Conservation (phyloP, 2,329 filamentous ascomycete genomes). For the Colletotrichum graminicola region DNA sequence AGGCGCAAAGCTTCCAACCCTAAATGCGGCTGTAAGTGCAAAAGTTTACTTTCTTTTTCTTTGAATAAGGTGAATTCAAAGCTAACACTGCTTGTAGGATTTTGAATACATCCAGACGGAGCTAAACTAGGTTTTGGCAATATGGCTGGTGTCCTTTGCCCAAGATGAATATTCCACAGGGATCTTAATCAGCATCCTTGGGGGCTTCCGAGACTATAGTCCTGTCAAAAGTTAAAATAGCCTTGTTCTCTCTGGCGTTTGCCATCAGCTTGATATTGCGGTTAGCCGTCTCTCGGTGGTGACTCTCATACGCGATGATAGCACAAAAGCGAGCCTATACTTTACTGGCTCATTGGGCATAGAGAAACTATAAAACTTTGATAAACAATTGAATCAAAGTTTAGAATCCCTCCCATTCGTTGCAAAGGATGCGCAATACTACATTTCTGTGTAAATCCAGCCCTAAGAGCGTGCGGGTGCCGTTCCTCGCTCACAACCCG, state of each 20-base stretch:
- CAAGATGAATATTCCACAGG: background rate
- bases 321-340: too few relatives aligned
- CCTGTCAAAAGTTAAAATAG: background rate
- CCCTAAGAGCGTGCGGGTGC: too few relatives aligned
- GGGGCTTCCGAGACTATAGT: background rate
- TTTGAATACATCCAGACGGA: slow-evolving; percentile 41
- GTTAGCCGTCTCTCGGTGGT: slow-evolving; percentile 36
- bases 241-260: background rate
- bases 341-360: too few relatives aligned
- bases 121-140: background rate
- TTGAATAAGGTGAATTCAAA: too few relatives aligned
- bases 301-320: too few relatives aligned
- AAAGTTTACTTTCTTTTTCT: too few relatives aligned
- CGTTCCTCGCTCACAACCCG: too few relatives aligned
- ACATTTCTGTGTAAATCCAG: too few relatives aligned
- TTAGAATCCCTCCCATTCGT: too few relatives aligned
- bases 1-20: slow-evolving; percentile 31
- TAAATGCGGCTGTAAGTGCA: slow-evolving; percentile 32
- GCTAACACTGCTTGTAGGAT: slow-evolving; percentile 27
- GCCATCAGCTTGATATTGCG: slow-evolving; percentile 14
- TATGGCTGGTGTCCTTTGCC: background rate
- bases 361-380: too few relatives aligned
- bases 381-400: too few relatives aligned
- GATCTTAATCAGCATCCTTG: background rate
- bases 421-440: too few relatives aligned